phyloP scores from a whole-genome alignment of 345 rosid species.

The Aquilaria yunnanensis region DNA sequence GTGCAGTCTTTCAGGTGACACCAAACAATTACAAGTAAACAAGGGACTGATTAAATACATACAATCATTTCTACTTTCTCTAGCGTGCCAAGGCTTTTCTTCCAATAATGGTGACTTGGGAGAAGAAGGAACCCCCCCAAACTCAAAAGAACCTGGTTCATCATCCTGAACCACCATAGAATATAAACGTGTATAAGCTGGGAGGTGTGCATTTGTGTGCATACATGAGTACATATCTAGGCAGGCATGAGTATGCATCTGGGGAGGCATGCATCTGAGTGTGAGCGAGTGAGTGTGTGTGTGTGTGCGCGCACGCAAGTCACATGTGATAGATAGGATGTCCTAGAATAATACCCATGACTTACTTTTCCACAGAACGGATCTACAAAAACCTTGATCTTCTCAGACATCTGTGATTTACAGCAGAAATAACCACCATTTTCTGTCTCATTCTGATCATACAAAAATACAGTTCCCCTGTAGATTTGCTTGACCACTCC shows the following conservation, averaged over 20 bases:
- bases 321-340: no score
- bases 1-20: constrained; percentile 8
- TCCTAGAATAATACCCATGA: constrained; percentile 6
- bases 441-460: constrained; percentile 63
- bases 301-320: no score
- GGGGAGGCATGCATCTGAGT: not conserved
- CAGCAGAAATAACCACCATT: constrained; percentile 85
- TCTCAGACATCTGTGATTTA: constrained; percentile 70
- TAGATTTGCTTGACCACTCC: constrained; percentile 84
- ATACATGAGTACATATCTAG: not conserved
- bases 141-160: constrained; percentile 37
- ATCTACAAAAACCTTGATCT: constrained; percentile 47
- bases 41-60: constrained; percentile 23
- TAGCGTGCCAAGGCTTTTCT: constrained; percentile 50
- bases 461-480: constrained; percentile 66
- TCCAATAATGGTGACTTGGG: constrained; percentile 83
- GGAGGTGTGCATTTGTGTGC: constrained; percentile 7
- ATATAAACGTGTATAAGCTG: no score
- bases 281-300: no score
- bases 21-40: not conserved
- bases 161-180: constrained; percentile 35
- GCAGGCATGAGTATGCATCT: not conserved
- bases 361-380: constrained; percentile 51
- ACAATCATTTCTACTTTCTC: constrained; percentile 49
- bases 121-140: constrained; percentile 59